These are phyloP conservation scores for Suillus lakei DNA, from an alignment of 768 basidiomycete species.

Conservation along the genomic window DNA sequence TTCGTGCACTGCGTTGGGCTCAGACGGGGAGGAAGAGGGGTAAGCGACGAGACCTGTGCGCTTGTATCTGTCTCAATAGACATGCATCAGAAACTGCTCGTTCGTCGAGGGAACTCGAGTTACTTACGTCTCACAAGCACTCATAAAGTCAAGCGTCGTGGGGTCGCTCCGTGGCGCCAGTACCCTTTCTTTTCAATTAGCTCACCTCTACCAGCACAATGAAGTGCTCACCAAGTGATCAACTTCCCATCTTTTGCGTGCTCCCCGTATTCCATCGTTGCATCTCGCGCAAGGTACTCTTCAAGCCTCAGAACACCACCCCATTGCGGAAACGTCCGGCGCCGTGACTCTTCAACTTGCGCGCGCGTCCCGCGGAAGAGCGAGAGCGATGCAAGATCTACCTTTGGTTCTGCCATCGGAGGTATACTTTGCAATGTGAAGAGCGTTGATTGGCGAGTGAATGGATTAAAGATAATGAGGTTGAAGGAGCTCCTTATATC, in stretches of 20 bases:
- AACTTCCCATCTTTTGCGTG: slow-evolving; percentile 49
- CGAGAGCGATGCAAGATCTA: slow-evolving; percentile 37
- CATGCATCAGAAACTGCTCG: slow-evolving; percentile 15
- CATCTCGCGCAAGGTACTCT: slow-evolving; percentile 50
- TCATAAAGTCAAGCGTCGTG: slow-evolving; percentile 52
- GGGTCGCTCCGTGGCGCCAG: slow-evolving; percentile 58
- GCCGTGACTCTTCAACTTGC: slow-evolving; percentile 48
- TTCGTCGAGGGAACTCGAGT: not conserved
- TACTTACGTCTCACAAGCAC: slow-evolving; percentile 66
- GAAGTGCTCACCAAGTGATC: slow-evolving; percentile 50
- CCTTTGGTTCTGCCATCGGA: not conserved
- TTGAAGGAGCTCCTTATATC: slow-evolving; percentile 1
- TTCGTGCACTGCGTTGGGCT: slow-evolving; percentile 24
- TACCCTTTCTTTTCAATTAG: slow-evolving; percentile 48
- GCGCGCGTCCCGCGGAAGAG: slow-evolving; percentile 52
- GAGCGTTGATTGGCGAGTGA: not conserved
- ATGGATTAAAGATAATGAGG: not conserved
- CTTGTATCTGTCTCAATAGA: slow-evolving; percentile 37
- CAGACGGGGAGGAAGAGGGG: slow-evolving; percentile 18
- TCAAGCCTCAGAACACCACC: slow-evolving; percentile 46
- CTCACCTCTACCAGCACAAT: not conserved
- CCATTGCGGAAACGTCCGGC: slow-evolving; percentile 47
- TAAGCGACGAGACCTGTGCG: slow-evolving; percentile 38
- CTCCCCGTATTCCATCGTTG: slow-evolving; percentile 43
- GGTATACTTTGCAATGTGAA: not conserved